Base-by-base conservation (phyloP, 768 basidiomycete genomes). In the Calocybe cyanea region DNA sequence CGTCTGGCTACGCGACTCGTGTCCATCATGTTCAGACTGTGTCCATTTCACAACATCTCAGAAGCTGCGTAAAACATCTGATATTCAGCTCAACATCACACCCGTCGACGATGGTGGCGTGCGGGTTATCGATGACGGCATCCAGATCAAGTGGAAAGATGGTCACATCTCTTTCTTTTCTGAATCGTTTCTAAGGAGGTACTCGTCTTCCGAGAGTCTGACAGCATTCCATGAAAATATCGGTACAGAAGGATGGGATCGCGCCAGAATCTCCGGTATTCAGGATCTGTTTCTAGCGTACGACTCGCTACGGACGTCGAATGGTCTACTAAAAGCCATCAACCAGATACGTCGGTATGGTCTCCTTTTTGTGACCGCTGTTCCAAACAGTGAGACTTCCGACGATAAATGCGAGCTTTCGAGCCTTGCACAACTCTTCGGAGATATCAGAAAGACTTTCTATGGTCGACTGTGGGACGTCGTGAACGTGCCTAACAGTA, bases 401-500 rank as follows among this genome's bases (percentile, higher is more conserved):
- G 63, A 87, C 46, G 71, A 75, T 20, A 64, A 63, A 0, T 92
- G 90, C 60, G 85, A 85, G 61, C 62, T 92, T 23, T 72, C 78
- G 3, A 65, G 48, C n/a, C 70, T 97, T 2, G 89, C 80, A 1
- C 67, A 72, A 20, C 60, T 57, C 18, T 87, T 97, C 55, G 87
- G 91, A 5, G 78, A 89, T 52, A 71, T 97, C 20, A 72, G 92
- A 20, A 69, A 76, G 36, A 98, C 93, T 7, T 94, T 97, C 62
- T 99, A 99, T 54, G 95, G 95, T 0, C 70, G 75, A 36, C 59
- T 85, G 1, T 97, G 92, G 92, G 81, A 96, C 61, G 94, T 98
- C 20, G 79, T 81, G 66, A 89, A 83, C 49, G 56, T 82, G 32
- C 68, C 63, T 33, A 73, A 89, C 45, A 87, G 87, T 57, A 77